Evolutionary conservation across 257 asterid species (phyloP).

Genomic region (Salvia hispanica): DNA sequence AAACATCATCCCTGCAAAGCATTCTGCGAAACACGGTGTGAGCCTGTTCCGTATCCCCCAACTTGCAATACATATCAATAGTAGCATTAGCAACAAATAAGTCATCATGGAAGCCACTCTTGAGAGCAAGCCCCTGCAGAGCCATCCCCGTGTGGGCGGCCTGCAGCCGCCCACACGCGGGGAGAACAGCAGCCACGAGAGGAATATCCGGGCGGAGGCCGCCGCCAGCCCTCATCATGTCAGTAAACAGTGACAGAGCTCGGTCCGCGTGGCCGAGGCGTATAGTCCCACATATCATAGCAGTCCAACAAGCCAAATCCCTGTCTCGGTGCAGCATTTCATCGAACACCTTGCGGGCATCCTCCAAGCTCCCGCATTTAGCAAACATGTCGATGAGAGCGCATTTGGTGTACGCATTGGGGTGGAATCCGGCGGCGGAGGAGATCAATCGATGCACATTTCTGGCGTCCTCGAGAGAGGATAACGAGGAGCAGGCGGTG

Average conservation of each 20-base stretch:
- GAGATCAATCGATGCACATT: constrained; percentile 32
- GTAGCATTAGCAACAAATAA: constrained; percentile 42
- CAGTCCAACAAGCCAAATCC: constrained; percentile 46
- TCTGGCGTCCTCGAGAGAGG: constrained; percentile 39
- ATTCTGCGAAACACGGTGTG: constrained; percentile 30
- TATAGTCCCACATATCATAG: constrained; percentile 40
- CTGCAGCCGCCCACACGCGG: constrained; percentile 37
- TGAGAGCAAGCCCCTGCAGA: constrained; percentile 41
- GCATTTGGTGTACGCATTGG: constrained; percentile 42
- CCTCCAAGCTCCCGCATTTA: constrained; percentile 46
- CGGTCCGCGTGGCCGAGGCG: constrained; percentile 31
- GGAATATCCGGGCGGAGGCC: constrained; percentile 37
- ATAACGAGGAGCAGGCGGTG: constrained; percentile 38
- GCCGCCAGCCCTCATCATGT: constrained; percentile 31
- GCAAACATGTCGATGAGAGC: constrained; percentile 45
- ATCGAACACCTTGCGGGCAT: constrained; percentile 39
- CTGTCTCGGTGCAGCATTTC: constrained; percentile 37
- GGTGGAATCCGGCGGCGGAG: constrained; percentile 22
- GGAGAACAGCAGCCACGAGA: constrained; percentile 40
- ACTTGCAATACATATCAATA: constrained; percentile 48
- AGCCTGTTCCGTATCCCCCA: constrained; percentile 38
- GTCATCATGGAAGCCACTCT: constrained; percentile 35
- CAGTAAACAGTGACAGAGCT: constrained; percentile 33
- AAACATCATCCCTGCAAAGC: constrained; percentile 37
- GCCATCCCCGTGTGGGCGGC: constrained; percentile 34